phyloP scores from a whole-genome alignment of 2,329 filamentous ascomycete species.

The Gliomastix tumulicola region DNA sequence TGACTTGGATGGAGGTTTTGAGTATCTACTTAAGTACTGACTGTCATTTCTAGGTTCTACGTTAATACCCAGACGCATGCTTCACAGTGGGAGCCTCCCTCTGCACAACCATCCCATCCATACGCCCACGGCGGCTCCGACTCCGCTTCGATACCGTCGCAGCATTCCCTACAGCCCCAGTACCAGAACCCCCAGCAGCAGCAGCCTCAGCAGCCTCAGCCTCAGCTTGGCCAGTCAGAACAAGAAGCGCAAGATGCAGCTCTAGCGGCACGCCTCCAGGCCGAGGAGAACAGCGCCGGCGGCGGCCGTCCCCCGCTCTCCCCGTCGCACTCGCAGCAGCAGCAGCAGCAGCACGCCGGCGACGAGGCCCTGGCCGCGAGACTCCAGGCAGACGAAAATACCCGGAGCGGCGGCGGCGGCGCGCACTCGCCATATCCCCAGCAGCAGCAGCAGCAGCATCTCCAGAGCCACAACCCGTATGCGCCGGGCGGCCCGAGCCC shows the following conservation, averaged over 20 bases:
- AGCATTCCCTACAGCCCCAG: background rate
- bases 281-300: too few relatives aligned
- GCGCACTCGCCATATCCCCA: too few relatives aligned
- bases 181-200: background rate
- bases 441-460: too few relatives aligned
- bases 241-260: background rate
- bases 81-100: slow-evolving; percentile 4
- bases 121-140: background rate
- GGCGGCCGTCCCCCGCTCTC: background rate
- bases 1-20: too few relatives aligned
- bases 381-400: slow-evolving; percentile 1
- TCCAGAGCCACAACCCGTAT: too few relatives aligned
- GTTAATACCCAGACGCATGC: slow-evolving; percentile 2
- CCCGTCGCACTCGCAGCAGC: background rate
- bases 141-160: too few relatives aligned
- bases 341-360: background rate
- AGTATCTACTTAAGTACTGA: background rate
- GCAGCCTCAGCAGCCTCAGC: background rate
- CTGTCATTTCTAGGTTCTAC: slow-evolving; percentile 2
- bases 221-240: too few relatives aligned
- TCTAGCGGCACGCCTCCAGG: too few relatives aligned
- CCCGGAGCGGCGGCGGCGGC: too few relatives aligned
- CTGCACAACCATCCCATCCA: background rate
- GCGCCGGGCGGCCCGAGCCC: too few relatives aligned
- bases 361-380: slow-evolving; percentile 1